These are phyloP conservation scores for Scutellospora calospora DNA, from an alignment of 371 early-diverging fungal genomes.

Conservation along the genomic window DNA sequence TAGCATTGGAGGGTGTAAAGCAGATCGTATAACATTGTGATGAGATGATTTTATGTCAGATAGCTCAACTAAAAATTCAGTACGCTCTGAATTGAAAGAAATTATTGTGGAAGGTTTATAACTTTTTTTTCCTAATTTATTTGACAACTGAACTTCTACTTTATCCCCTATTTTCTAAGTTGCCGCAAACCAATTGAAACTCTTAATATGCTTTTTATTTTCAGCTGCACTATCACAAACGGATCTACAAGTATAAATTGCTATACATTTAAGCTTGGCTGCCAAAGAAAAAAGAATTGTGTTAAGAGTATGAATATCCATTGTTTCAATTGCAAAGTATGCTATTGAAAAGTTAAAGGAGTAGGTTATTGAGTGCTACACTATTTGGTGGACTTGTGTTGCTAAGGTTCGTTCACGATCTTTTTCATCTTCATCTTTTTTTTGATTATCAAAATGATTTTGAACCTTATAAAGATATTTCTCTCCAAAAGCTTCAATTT, in stretches of 20 bases:
- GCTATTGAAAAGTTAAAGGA: not conserved
- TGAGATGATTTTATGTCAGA: not conserved
- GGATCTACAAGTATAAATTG: not conserved
- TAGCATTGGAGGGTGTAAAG: not conserved
- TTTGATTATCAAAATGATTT: not conserved
- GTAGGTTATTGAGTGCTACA: constrained; percentile 5
- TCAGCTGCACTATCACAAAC: constrained; percentile 1
- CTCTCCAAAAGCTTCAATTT: not conserved
- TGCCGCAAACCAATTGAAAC: constrained; percentile 1
- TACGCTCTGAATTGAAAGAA: not conserved
- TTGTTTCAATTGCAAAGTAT: not conserved
- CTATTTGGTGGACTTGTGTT: constrained; percentile 2
- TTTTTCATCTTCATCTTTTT: not conserved
- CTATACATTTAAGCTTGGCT: not conserved
- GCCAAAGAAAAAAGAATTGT: constrained; percentile 12
- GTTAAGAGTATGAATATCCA: not conserved
- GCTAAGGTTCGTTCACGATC: not conserved
- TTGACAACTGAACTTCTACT: not conserved
- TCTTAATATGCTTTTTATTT: constrained; percentile 7
- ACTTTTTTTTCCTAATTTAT: not conserved
- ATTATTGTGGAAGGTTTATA: not conserved
- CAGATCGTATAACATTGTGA: not conserved
- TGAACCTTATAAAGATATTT: not conserved
- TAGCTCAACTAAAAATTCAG: not conserved
- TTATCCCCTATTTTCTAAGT: not conserved